Evolutionary conservation across 768 basidiomycete genomes (phyloP).

Genomic region (Mycena pura): DNA sequence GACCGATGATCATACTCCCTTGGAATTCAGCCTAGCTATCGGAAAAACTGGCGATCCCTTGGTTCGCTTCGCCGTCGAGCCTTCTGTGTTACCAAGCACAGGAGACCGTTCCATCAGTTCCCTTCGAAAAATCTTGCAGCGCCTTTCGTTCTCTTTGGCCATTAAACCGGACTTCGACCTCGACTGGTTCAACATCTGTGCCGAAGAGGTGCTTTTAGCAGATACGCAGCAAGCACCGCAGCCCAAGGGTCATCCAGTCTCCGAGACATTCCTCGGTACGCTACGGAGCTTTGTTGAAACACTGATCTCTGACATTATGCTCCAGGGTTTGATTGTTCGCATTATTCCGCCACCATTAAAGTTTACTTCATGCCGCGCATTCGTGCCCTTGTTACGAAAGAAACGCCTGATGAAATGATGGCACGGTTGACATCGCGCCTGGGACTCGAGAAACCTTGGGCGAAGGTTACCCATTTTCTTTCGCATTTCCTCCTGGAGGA

Average conservation of each 20-base stretch:
- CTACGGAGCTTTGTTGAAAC: not conserved
- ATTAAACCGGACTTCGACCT: constrained; percentile 8
- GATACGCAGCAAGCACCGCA: not conserved
- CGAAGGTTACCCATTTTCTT: constrained; percentile 1
- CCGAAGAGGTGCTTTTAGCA: constrained; percentile 4
- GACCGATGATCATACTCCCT: constrained; percentile 13
- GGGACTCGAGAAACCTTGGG: constrained; percentile 7
- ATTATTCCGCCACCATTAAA: not conserved
- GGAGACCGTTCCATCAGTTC: not conserved
- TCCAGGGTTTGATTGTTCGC: not conserved
- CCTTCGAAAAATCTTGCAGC: not conserved
- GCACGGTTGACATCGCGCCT: not conserved
- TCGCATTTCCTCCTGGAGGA: not conserved
- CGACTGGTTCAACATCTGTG: constrained; percentile 19
- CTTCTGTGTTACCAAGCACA: not conserved
- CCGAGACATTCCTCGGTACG: constrained; percentile 3
- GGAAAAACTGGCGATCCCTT: not conserved
- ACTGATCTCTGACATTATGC: not conserved
- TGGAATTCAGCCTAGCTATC: constrained; percentile 17
- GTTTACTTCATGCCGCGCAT: constrained; percentile 18
- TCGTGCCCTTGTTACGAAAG: not conserved
- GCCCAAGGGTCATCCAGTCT: not conserved
- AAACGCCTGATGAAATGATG: constrained; percentile 9
- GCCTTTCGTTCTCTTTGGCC: not conserved
- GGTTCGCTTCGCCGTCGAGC: constrained; percentile 14